Percentiles rank a stretch among this genome's conserved stretches.
Conservation (phyloP, 805 yeast species). For the Candida ficus region DNA sequence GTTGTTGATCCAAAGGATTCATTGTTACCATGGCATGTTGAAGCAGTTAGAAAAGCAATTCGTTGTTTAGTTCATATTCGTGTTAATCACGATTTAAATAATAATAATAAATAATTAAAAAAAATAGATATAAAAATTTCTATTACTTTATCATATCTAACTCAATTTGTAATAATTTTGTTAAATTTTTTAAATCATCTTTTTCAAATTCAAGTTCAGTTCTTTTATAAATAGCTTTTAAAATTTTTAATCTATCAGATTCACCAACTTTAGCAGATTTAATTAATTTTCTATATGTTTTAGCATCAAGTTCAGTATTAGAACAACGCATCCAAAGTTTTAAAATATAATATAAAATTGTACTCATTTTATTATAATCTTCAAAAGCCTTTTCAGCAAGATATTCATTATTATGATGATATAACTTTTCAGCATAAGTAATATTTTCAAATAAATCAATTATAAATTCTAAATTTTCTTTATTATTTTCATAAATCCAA, state of each 20-base stretch:
- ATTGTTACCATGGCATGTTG: constrained; percentile 68
- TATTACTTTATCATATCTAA: background rate
- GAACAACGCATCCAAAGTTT: constrained; percentile 15
- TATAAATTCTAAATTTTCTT: constrained; percentile 3
- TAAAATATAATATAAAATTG: constrained; percentile 9
- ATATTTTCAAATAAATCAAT: constrained; percentile 11
- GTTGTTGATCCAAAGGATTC: constrained; percentile 30
- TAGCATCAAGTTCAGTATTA: background rate
- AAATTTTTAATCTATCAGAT: background rate
- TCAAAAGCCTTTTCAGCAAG: constrained; percentile 5
- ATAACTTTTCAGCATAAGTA: constrained; percentile 9
- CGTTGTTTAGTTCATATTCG: constrained; percentile 53
- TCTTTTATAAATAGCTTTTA: background rate
- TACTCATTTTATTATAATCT: constrained; percentile 14
- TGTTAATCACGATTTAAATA: constrained; percentile 29
- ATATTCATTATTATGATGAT: background rate
- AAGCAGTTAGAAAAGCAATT: constrained; percentile 59
- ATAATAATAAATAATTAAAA: background rate
- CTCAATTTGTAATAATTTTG: background rate
- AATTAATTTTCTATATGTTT: background rate
- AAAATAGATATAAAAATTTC: background rate
- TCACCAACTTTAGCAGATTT: constrained; percentile 14
- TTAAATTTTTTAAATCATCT: background rate
- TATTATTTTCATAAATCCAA: constrained; percentile 8
- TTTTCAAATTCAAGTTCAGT: background rate